Evolutionary conservation across 495 filamentous ascomycete genomes (phyloP).

Genomic region (Ascobolus immersus): DNA sequence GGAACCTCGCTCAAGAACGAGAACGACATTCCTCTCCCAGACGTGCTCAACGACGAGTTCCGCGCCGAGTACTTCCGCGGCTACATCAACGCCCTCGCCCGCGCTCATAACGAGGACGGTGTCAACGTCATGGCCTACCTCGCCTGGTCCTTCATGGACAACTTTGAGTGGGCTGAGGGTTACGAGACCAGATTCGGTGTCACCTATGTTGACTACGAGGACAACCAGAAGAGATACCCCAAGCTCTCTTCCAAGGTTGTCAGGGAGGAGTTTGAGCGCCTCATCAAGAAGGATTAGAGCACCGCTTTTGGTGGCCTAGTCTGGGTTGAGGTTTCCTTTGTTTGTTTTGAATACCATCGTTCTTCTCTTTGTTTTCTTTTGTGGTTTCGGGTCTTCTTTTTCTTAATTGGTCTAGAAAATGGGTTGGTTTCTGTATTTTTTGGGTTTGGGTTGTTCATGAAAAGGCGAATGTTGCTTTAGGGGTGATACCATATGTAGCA

Average conservation of each 20-base stretch:
- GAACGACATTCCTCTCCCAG: slow-evolving; percentile 13
- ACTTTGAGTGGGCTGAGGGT: slow-evolving; percentile 25
- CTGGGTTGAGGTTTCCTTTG: no score
- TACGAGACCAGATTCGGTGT: slow-evolving; percentile 24
- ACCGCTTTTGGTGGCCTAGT: no score
- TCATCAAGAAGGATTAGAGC: slow-evolving; percentile 16
- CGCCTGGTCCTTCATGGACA: slow-evolving; percentile 24
- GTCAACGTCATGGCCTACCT: slow-evolving; percentile 25
- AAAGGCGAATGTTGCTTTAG: no score
- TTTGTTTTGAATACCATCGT: no score
- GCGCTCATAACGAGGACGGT: slow-evolving; percentile 21
- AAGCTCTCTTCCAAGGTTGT: slow-evolving; percentile 24
- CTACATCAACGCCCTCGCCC: slow-evolving; percentile 22
- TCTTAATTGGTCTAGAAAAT: no score
- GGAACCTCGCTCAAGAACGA: slow-evolving; percentile 25
- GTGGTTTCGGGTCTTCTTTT: no score
- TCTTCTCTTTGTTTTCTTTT: no score
- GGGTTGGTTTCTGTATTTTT: no score
- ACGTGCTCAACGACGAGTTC: slow-evolving; percentile 21
- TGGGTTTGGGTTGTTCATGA: no score
- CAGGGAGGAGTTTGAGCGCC: slow-evolving; percentile 19
- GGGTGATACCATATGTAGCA: no score
- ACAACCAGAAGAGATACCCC: slow-evolving; percentile 23
- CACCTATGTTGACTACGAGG: slow-evolving; percentile 22
- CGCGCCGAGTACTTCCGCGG: slow-evolving; percentile 23